These are phyloP conservation scores for Penicillium subrubescens DNA, from an alignment of 495 filamentous ascomycete genomes.

Conservation along the genomic window DNA sequence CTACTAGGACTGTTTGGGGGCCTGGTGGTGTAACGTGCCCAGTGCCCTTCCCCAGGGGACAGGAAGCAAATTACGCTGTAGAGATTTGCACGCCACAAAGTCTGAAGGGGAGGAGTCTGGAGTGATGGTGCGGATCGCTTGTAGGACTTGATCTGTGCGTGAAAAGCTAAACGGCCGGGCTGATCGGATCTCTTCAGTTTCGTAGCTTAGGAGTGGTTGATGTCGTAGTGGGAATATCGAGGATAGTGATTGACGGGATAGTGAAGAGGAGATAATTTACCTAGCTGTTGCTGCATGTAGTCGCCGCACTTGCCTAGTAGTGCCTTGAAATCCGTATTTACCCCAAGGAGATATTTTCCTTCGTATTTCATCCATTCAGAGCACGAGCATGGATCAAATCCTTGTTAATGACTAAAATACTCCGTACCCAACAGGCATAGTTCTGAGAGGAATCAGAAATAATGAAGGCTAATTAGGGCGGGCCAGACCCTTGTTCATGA, in stretches of 20 bases:
- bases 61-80: slow-evolving; percentile 1
- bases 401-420: not conserved
- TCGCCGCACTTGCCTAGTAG: not conserved
- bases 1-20: not conserved
- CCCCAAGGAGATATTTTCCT: not conserved
- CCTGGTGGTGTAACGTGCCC: not conserved
- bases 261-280: not conserved
- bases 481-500: slow-evolving; percentile 22
- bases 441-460: not conserved
- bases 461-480: slow-evolving; percentile 21
- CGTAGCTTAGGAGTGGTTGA: not conserved
- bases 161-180: not conserved
- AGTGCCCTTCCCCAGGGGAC: not conserved
- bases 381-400: not conserved
- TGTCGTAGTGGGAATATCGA: not conserved
- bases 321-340: not conserved
- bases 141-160: not conserved
- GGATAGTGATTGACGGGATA: too few species aligned
- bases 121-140: not conserved
- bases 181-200: not conserved
- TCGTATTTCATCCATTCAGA: not conserved
- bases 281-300: not conserved
- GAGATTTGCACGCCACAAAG: slow-evolving; percentile 8
- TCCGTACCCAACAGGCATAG: not conserved
- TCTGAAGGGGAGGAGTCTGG: not conserved